A percentile compares a stretch with the other conserved stretches of the same genome.
Evolutionary conservation across 768 basidiomycete species (phyloP).

Genomic region (Tulasnella sp.): DNA sequence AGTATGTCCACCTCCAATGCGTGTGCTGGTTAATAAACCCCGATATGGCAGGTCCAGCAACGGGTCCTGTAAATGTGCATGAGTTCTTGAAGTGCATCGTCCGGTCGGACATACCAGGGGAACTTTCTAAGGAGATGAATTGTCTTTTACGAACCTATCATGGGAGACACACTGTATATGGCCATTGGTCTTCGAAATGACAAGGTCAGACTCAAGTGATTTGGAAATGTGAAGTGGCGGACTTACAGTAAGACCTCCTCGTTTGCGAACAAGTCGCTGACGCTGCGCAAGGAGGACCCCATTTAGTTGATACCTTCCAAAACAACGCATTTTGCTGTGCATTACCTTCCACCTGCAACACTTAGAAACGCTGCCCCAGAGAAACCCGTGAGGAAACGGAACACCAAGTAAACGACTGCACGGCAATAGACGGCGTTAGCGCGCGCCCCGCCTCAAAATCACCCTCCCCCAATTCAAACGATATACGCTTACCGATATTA

Average conservation of each 20-base stretch:
- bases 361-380: constrained; percentile 51
- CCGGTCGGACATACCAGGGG: too few species aligned
- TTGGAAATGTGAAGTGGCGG: background rate
- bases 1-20: constrained; percentile 73
- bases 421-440: too few species aligned
- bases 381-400: constrained; percentile 50
- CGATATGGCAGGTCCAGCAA: background rate
- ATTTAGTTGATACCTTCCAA: background rate
- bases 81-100: background rate
- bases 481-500: constrained; percentile 43
- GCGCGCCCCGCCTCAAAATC: too few species aligned
- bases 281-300: constrained; percentile 27
- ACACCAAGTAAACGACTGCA: constrained; percentile 52
- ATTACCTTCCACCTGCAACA: constrained; percentile 45
- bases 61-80: background rate
- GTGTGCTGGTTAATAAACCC: constrained; percentile 36
- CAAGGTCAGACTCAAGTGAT: background rate
- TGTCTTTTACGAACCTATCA: constrained; percentile 43
- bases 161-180: constrained; percentile 46
- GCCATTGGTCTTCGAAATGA: constrained; percentile 46
- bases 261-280: constrained; percentile 51
- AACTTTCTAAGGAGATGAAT: background rate
- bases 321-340: background rate
- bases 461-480: too few species aligned
- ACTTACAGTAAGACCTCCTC: constrained; percentile 38